phyloP scores from a whole-genome alignment of 139 green algal genomes.

The Coccomyxa sp. region DNA sequence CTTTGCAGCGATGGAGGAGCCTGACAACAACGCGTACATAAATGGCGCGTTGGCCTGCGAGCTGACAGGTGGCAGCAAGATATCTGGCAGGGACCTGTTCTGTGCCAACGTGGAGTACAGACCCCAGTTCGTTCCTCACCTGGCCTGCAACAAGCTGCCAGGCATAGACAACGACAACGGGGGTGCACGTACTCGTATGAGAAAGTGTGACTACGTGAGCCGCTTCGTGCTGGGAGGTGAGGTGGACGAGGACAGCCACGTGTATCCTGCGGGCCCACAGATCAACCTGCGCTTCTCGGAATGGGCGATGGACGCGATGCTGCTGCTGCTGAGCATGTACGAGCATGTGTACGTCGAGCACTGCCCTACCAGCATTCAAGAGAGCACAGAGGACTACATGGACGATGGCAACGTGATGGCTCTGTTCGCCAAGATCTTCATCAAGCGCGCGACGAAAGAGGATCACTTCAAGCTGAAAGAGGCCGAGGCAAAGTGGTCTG shows the following conservation, averaged over 20 bases:
- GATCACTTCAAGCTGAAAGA: conserved; percentile 1
- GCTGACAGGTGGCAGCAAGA: not conserved
- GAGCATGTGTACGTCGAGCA: not conserved
- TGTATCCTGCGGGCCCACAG: not conserved
- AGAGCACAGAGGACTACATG: not conserved
- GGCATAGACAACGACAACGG: not conserved
- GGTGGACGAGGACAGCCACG: not conserved
- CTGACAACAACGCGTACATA: not conserved
- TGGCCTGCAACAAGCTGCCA: not conserved
- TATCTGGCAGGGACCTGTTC: not conserved
- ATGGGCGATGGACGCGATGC: not conserved
- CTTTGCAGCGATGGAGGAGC: not conserved
- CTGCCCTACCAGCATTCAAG: not conserved
- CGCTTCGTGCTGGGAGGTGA: not conserved
- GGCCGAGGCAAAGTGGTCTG: not conserved
- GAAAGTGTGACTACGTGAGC: not conserved
- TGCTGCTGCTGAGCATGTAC: not conserved
- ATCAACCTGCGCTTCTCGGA: not conserved
- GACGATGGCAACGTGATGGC: not conserved
- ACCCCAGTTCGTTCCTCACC: not conserved
- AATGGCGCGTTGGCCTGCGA: not conserved
- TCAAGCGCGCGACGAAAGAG: not conserved
- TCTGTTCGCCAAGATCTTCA: not conserved
- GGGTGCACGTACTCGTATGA: not conserved
- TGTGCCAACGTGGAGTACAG: not conserved